Conservation (phyloP, 441 rosid species). For the Pelargonium myrrhifolium region DNA sequence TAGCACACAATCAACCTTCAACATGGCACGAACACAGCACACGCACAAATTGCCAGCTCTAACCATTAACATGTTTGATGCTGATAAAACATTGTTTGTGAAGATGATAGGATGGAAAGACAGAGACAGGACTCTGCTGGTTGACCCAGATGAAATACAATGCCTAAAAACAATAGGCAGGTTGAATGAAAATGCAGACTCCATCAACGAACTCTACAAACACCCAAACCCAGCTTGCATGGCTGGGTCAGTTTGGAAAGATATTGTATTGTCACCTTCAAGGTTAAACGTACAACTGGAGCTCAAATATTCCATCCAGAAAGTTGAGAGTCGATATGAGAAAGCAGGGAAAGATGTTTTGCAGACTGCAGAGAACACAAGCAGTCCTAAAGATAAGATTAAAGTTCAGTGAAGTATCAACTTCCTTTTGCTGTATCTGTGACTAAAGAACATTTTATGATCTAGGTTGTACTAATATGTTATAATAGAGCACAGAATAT, state of each 20-base stretch:
- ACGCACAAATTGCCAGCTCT: too few species aligned
- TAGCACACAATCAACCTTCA: too few species aligned
- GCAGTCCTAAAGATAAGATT: not conserved
- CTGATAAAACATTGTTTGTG: constrained; percentile 3
- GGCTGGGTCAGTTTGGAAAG: constrained; percentile 64
- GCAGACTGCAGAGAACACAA: constrained; percentile 1
- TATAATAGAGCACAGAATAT: constrained; percentile 6
- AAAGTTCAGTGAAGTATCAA: constrained; percentile 11
- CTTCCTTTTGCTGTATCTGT: constrained; percentile 12
- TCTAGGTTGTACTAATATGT: constrained; percentile 17
- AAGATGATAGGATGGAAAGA: constrained; percentile 81
- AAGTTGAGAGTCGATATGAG: constrained; percentile 29
- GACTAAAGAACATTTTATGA: constrained; percentile 15
- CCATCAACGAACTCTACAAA: constrained; percentile 48
- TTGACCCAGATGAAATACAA: constrained; percentile 48
- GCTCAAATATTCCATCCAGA: constrained; percentile 35
- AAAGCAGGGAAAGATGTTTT: not conserved
- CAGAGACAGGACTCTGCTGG: constrained; percentile 44
- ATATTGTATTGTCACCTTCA: constrained; percentile 37
- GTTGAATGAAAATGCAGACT: constrained; percentile 51
- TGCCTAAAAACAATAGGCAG: constrained; percentile 37
- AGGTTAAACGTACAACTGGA: constrained; percentile 40
- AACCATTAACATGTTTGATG: not conserved
- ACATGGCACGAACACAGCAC: too few species aligned
- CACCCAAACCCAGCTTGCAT: constrained; percentile 30